Evolutionary conservation across 2,329 filamentous ascomycete genomes (phyloP), one percentile per base, ranked within the genome.

Genomic region (Blumeriella jaapii): DNA sequence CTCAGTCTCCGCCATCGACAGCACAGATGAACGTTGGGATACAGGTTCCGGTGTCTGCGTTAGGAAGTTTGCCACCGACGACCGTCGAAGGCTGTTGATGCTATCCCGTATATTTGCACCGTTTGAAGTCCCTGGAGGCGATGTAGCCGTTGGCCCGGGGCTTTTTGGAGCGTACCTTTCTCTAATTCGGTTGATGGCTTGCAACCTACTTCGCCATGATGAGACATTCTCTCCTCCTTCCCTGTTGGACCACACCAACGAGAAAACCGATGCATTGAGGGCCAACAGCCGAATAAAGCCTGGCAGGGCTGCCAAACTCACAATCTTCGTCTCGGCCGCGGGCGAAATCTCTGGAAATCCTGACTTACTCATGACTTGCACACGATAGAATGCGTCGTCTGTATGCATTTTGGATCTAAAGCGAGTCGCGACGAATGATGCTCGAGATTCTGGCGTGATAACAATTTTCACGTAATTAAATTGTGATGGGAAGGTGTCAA

Each of bases 381-480:
- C 87, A 50, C 79, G 80, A 64, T 93, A 96, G 59, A 89, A 96
- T 51, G 54, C 36, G 57, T 52, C 47, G 50, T 53, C 46, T 56
- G 54, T 50, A 51, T 53, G 49, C 47, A 45, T 52, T 51, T 50
- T 51, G 3, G 58, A 54, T 29, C 59, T 52, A 34, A 69, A 61
- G 12, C 76, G 64, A 5, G 70, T 73, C 31, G 81, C 76, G 23
- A 84, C 69, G 52, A 87, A 89, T 2, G 79, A 81, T 2, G 77
- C 76, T 25, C 78, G 71, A 4, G 85, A 87, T 42, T 87, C 82
- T 0, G 91, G 91, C 2, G 83, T 84, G 53, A 98, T 89, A 49
- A 96, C 81, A 51, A 98, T 96, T 56, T 95, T 86, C 55, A 98
- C 86, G 54, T 83, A 94, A 55, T 95, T 96, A 66, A 98, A 94